Conservation (phyloP, 2,329 filamentous ascomycete species). For the Ophiostoma sp. region DNA sequence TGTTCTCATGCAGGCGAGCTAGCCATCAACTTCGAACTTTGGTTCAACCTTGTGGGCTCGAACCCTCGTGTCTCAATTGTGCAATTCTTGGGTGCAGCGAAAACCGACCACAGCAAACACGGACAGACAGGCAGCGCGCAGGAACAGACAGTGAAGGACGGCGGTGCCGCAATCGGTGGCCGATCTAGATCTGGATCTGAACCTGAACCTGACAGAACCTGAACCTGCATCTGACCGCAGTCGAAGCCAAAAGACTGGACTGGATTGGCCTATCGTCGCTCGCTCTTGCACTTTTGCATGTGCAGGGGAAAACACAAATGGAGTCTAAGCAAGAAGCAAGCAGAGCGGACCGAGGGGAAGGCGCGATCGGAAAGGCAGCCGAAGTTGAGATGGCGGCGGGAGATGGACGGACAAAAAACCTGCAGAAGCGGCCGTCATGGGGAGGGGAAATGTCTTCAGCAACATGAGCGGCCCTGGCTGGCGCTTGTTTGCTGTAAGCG, state of each 20-base stretch:
- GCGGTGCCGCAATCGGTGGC: background rate
- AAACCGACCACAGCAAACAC: background rate
- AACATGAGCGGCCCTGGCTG: background rate
- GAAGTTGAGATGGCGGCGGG: conserved; percentile 6
- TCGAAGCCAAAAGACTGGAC: background rate
- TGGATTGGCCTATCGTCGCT: background rate
- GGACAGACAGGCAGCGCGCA: background rate
- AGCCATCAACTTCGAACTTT: background rate
- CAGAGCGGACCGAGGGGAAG: background rate
- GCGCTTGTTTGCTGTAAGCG: conserved; percentile 4
- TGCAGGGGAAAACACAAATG: background rate
- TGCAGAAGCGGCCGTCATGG: background rate
- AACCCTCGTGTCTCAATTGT: conserved; percentile 1
- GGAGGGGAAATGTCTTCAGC: background rate
- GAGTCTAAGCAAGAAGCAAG: background rate
- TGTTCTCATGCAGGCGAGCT: background rate
- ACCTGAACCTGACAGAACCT: too few relatives aligned
- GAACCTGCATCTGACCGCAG: background rate
- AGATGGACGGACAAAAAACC: conserved; percentile 1
- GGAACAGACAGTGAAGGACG: background rate
- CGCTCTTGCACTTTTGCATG: background rate
- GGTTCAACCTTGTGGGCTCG: background rate
- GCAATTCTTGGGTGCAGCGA: conserved; percentile 11
- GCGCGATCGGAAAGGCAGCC: background rate
- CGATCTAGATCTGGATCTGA: background rate